phyloP scores from a whole-genome alignment of 1,139 yeast species.

The Scheffersomyces segobiensis region DNA sequence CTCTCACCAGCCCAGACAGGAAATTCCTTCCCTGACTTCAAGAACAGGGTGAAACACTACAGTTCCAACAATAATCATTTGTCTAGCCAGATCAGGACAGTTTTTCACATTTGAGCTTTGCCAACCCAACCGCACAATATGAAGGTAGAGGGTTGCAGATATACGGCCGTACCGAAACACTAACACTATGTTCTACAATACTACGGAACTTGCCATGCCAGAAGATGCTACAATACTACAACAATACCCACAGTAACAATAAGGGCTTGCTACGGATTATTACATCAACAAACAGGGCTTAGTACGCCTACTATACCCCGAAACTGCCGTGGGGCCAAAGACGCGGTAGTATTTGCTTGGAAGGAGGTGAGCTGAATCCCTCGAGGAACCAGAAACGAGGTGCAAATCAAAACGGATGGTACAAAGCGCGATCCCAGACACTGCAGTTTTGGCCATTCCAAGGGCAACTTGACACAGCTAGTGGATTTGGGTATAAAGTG shows the following conservation, averaged over 20 bases:
- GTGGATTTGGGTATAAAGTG: neutral
- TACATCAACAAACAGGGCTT: too few relatives aligned
- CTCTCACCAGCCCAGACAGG: neutral
- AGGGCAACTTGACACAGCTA: neutral
- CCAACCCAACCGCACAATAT: neutral
- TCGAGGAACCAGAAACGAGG: neutral
- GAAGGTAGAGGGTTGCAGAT: neutral
- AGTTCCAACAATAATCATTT: neutral
- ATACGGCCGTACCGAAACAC: neutral
- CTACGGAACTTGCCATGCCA: neutral
- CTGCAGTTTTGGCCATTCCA: neutral
- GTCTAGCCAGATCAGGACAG: neutral
- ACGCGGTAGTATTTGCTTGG: too few relatives aligned
- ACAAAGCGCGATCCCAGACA: neutral
- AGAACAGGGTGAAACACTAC: neutral
- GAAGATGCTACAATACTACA: neutral
- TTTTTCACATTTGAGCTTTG: neutral
- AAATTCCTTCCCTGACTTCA: neutral
- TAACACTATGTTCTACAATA: neutral
- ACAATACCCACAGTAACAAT: neutral
- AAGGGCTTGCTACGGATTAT: too few relatives aligned
- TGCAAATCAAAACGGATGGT: neutral
- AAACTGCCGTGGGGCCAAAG: neutral
- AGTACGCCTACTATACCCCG: neutral
- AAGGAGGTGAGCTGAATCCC: neutral